Evolutionary conservation across 257 asterid genomes (phyloP).

Genomic region (Solanum virginianum): DNA sequence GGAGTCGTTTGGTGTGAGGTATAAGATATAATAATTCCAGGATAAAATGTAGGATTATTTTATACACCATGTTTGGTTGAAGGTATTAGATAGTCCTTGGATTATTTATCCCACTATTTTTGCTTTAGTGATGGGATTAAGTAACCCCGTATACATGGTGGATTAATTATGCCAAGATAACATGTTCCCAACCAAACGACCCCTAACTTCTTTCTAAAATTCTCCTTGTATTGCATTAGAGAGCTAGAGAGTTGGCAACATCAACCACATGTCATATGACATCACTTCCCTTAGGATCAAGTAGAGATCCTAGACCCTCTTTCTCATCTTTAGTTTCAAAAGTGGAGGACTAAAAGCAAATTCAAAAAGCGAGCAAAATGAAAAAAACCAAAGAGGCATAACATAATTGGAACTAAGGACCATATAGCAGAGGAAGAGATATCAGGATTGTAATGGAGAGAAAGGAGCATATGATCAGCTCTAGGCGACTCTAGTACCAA

Average conservation of each 20-base stretch:
- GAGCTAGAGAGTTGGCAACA: background rate
- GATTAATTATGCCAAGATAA: no score
- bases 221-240: background rate
- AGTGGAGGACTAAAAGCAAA: background rate
- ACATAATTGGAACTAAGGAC: background rate
- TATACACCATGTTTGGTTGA: no score
- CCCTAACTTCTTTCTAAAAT: background rate
- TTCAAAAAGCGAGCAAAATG: background rate
- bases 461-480: background rate
- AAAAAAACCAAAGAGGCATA: background rate
- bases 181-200: no score
- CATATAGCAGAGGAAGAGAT: background rate
- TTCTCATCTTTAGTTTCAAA: background rate
- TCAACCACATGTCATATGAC: background rate
- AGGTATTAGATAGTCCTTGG: no score
- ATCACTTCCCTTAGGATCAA: background rate
- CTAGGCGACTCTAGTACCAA: background rate
- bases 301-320: background rate
- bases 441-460: background rate
- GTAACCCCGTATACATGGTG: no score
- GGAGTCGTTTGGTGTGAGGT: no score
- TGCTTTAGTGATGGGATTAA: no score
- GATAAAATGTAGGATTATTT: no score
- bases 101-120: no score
- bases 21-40: no score